phyloP scores from a whole-genome alignment of 202 grass and related monocot genomes.

The Dendrocalamus latiflorus region DNA sequence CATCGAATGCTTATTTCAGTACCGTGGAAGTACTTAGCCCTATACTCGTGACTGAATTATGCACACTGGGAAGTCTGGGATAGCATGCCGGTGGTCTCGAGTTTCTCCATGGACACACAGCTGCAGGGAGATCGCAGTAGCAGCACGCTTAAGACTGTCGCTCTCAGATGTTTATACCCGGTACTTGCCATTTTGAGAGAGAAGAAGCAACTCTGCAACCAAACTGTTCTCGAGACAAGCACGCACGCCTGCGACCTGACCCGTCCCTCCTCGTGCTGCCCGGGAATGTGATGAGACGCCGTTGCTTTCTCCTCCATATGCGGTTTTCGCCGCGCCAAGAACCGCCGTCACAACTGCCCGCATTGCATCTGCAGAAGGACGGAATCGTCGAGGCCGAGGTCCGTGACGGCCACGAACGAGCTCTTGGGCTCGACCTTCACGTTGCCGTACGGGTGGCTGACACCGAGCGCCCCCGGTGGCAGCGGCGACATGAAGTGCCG shows the following conservation, averaged over 20 bases:
- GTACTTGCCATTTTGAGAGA: not conserved
- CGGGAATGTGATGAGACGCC: not conserved
- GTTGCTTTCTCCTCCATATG: not conserved
- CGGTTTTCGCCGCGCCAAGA: slow-evolving; percentile 11
- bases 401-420: slow-evolving; percentile 1
- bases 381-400: slow-evolving; percentile 13
- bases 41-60: slow-evolving; percentile 20
- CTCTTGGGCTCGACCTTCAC: slow-evolving; percentile 52
- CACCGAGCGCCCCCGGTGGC: not conserved
- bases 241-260: not conserved
- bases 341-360: slow-evolving; percentile 42
- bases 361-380: slow-evolving; percentile 58
- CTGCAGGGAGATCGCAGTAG: not conserved
- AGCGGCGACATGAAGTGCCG: slow-evolving; percentile 31
- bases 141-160: not conserved
- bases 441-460: slow-evolving; percentile 37
- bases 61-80: slow-evolving; percentile 38
- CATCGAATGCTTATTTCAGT: not conserved
- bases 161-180: not conserved
- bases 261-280: not conserved
- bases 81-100: not conserved
- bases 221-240: not conserved
- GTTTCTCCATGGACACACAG: slow-evolving; percentile 6
- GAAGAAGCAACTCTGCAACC: slow-evolving; percentile 3
- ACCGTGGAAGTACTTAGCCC: not conserved